Base-by-base conservation (phyloP, 2,329 filamentous ascomycete genomes). In the Colletotrichum phormii region DNA sequence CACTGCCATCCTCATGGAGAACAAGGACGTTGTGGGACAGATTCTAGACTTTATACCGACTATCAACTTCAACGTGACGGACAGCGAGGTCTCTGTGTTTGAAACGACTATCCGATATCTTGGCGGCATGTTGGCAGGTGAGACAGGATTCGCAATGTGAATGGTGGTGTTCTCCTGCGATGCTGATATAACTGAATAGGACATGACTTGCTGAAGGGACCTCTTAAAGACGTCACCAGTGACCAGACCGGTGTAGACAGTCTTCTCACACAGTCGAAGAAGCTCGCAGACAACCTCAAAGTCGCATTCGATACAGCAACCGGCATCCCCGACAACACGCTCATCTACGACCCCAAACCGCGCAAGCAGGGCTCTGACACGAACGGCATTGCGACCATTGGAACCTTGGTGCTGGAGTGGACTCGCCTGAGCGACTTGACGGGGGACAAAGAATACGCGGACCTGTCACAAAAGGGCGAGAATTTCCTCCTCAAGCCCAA, bases 61-160 rank as follows among this genome's bases (percentile, higher is more conserved):
- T 0, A 92, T 97, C 77, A 86, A 97, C 81, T 97, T 94, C 78
- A 88, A 88, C 54, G 84, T 86, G 12, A 93, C 92, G 1, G 78
- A 85, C 2, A 81, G 86, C 1, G 82, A 86, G 11, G 90, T 97
- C 61, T 96, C 93, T 49, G 82, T 98, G 8, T 98, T 98, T 78
- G 95, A 98, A 82, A 97, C 94, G 0, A 98, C 94, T 0, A 97
- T 98, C 78, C 91, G 95, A 33, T 97, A 97, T 78, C 84, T 98
- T 1, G 95, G 90, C 11, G 95, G 95, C 18, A 86, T 98, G 77
- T 79, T 98, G 9, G 93, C 95, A 2, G 94, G 92, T 89, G 77
- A 75, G 77, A 58, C 24, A 15, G 5, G 22, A 29, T 22, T 22
- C 2, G 24, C 51, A n/a, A 12, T 18, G 4, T 3, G 9, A 22